Conservation (phyloP, 2,329 filamentous ascomycete genomes). For the Colletotrichum chrysophilum region DNA sequence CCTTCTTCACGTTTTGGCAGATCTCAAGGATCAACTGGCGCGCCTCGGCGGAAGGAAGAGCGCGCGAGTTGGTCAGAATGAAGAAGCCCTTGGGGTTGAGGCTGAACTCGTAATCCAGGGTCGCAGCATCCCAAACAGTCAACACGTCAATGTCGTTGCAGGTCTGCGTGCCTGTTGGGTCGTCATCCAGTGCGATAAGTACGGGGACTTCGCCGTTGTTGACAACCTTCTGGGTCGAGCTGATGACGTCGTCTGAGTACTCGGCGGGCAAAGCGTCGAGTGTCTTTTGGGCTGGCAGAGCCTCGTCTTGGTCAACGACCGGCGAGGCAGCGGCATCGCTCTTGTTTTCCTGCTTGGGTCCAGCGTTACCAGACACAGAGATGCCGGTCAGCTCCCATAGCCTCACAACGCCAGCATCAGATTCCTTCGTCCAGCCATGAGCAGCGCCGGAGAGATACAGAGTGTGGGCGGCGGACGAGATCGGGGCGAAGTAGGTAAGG, state of each 20-base stretch:
- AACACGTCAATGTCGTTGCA: constrained; percentile 62
- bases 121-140: constrained; percentile 53
- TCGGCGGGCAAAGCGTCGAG: constrained; percentile 27
- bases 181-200: constrained; percentile 54
- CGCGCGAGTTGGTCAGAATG: constrained; percentile 65
- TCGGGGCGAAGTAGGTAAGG: constrained; percentile 30
- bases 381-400: constrained; percentile 40
- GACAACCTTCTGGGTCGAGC: constrained; percentile 23
- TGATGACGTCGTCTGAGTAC: constrained; percentile 25
- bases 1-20: constrained; percentile 51
- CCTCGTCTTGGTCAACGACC: neutral
- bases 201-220: constrained; percentile 25
- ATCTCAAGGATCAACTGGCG: constrained; percentile 53
- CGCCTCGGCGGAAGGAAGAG: constrained; percentile 54
- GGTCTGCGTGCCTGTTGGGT: constrained; percentile 67
- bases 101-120: constrained; percentile 16
- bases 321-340: neutral
- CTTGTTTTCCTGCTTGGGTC: neutral
- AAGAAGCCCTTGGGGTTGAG: constrained; percentile 54
- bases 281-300: constrained; percentile 25
- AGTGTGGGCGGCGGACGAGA: constrained; percentile 34
- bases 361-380: constrained; percentile 24
- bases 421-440: constrained; percentile 35
- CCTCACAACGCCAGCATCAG: constrained; percentile 38
- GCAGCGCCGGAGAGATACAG: constrained; percentile 36